Percentiles rank a stretch among this genome's conserved stretches.
phyloP scores from a whole-genome alignment of 768 basidiomycete species.

The Phylloporus arenicola region DNA sequence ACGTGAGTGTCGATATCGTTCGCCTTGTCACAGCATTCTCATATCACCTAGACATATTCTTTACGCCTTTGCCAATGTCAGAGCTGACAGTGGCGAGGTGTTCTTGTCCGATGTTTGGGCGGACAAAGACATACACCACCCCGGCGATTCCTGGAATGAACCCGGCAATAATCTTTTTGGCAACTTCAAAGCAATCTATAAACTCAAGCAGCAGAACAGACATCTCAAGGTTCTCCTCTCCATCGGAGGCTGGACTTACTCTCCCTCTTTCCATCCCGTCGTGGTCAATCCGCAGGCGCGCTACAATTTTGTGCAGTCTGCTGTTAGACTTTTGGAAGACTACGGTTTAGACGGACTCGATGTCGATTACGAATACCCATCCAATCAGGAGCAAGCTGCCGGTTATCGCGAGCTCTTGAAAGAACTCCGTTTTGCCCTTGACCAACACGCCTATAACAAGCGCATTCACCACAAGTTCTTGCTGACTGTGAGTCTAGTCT shows the following conservation, averaged over 20 bases:
- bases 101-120: slow-evolving; percentile 88
- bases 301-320: slow-evolving; percentile 72
- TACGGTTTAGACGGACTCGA: slow-evolving; percentile 91
- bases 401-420: slow-evolving; percentile 81
- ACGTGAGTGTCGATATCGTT: slow-evolving; percentile 50
- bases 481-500: slow-evolving; percentile 56
- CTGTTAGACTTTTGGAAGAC: slow-evolving; percentile 80
- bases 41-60: slow-evolving; percentile 63
- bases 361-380: slow-evolving; percentile 91
- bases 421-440: slow-evolving; percentile 70
- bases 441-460: slow-evolving; percentile 65
- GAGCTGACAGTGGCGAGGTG: slow-evolving; percentile 80
- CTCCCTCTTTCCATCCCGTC: slow-evolving; percentile 78
- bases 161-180: slow-evolving; percentile 87
- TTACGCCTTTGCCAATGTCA: slow-evolving; percentile 90
- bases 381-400: slow-evolving; percentile 65
- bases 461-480: slow-evolving; percentile 59
- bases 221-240: slow-evolving; percentile 78
- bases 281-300: slow-evolving; percentile 61
- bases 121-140: slow-evolving; percentile 95
- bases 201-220: slow-evolving; percentile 81
- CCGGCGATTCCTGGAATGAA: slow-evolving; percentile 94
- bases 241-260: slow-evolving; percentile 96
- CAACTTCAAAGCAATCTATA: slow-evolving; percentile 90
- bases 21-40: slow-evolving; percentile 4